Base-by-base conservation (phyloP, 192 early-diverging fungal genomes). In the Gonapodya prolifera region DNA sequence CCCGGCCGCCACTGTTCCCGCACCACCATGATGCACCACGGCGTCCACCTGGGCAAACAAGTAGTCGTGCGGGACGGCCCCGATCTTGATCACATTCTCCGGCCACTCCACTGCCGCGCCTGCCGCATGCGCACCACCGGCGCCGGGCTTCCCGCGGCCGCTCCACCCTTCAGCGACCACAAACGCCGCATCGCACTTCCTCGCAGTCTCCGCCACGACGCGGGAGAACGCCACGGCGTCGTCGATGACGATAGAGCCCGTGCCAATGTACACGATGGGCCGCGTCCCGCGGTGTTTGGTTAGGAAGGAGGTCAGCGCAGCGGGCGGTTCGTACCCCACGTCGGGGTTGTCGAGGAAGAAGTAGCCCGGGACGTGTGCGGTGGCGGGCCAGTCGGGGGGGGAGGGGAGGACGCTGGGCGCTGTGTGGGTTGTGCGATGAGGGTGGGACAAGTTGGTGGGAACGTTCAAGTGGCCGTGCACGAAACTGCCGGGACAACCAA, bases 21-120 rank as follows among this genome's bases (percentile, higher is more conserved):
- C 91, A 30, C 92, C 92, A 70, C 92, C 92, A 77, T 94, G 92
- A 81, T 94, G 92, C 2, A 93, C 85, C 23, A 92, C 91, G 2
- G 83, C 91, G 2, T 83, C 61, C 1, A 91, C 77, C 36, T 85
- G 78, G 2, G 88, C 86, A 80, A 94, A 94, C 34, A 94, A 80
- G 91, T 91, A 94, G 80, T 94, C 92, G 75, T 94, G 92, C 1
- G 92, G 92, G 8, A 91, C 86, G 29, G 89, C 87, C 34, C 86
- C 83, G 34, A 92, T 73, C 80, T 81, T 79, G 36, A 84, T 86
- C 31, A 93, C 86, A 2, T 77, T 78, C 1, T 83, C 79, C n/a
- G 88, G 90, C 76, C 83, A 81, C 1, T 80, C 77, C 34, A 86
- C 76, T 73, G 81, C 82, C 70, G 80, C 79, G 1, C 69, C 35